Percentiles rank a stretch among this genome's conserved stretches.
Evolutionary conservation across 2,329 filamentous ascomycete genomes (phyloP).

Genomic region (Cladosporium sp.): DNA sequence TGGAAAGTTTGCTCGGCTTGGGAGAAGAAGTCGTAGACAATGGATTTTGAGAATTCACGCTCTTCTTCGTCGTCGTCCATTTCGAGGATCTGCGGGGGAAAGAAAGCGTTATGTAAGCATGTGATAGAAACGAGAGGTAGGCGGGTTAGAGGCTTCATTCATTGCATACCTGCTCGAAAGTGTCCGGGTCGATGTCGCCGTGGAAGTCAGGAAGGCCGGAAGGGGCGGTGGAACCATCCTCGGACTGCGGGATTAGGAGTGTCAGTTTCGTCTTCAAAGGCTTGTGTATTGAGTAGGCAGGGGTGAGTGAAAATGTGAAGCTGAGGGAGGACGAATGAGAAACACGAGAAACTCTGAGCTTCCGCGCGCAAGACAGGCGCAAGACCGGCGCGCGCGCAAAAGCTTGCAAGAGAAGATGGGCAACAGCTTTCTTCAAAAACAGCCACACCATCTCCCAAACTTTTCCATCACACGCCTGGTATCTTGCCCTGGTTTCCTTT

Average conservation of each 20-base stretch:
- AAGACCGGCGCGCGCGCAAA: background rate
- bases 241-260: conserved; percentile 32
- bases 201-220: conserved; percentile 59
- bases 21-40: conserved; percentile 88
- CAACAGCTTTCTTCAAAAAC: too few relatives aligned
- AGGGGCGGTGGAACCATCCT: conserved; percentile 45
- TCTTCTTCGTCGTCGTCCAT: conserved; percentile 92
- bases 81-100: conserved; percentile 63
- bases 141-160: background rate
- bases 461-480: too few relatives aligned
- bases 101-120: background rate
- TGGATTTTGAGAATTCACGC: conserved; percentile 79
- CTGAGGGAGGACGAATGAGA: background rate
- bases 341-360: background rate
- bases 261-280: background rate
- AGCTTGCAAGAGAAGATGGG: background rate
- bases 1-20: conserved; percentile 83
- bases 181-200: conserved; percentile 70
- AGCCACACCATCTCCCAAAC: too few relatives aligned
- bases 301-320: background rate
- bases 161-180: conserved; percentile 65
- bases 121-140: too few relatives aligned
- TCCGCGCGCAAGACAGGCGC: background rate
- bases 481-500: too few relatives aligned
- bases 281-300: background rate